A percentile compares a stretch with the other conserved stretches of the same genome.
phyloP scores from a whole-genome alignment of 352 stramenopile species.

The Peronospora tabacina region DNA sequence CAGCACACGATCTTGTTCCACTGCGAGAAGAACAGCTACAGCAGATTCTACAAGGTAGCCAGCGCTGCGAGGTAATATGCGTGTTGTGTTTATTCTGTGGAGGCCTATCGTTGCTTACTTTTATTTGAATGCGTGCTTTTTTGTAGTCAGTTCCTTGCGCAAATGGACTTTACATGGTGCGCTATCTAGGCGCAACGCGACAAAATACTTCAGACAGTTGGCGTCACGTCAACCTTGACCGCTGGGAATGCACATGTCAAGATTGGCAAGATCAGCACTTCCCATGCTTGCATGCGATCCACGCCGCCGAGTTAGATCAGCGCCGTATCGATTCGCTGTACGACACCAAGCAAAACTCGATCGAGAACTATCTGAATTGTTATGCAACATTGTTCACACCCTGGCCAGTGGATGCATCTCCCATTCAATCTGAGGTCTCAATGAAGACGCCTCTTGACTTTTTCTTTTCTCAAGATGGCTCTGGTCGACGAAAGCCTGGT shows the following conservation, averaged over 20 bases:
- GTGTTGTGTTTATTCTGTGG: not conserved
- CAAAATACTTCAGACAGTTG: constrained; percentile 58
- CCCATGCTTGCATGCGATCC: constrained; percentile 67
- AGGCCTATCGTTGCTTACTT: constrained; percentile 3
- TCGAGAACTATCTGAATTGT: constrained; percentile 52
- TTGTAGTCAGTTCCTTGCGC: constrained; percentile 69
- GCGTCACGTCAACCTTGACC: constrained; percentile 65
- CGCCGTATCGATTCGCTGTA: constrained; percentile 69
- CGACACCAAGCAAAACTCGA: constrained; percentile 56
- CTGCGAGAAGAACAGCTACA: constrained; percentile 56
- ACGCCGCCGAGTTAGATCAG: constrained; percentile 61
- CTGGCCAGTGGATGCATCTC: constrained; percentile 50
- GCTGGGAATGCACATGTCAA: constrained; percentile 75
- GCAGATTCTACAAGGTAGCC: constrained; percentile 60
- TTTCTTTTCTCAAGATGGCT: constrained; percentile 44
- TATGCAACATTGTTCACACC: constrained; percentile 55
- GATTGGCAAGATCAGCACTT: constrained; percentile 76
- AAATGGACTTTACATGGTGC: constrained; percentile 75
- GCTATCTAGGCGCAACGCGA: constrained; percentile 48
- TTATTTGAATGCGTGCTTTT: not conserved
- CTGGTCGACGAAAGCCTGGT: constrained; percentile 52
- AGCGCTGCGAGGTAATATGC: constrained; percentile 63
- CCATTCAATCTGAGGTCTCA: constrained; percentile 31
- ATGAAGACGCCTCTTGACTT: constrained; percentile 66
- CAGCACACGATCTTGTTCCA: constrained; percentile 53